Evolutionary conservation across 768 basidiomycete genomes (phyloP), one percentile per base, ranked within the genome.

Genomic region (Lactarius quietus): DNA sequence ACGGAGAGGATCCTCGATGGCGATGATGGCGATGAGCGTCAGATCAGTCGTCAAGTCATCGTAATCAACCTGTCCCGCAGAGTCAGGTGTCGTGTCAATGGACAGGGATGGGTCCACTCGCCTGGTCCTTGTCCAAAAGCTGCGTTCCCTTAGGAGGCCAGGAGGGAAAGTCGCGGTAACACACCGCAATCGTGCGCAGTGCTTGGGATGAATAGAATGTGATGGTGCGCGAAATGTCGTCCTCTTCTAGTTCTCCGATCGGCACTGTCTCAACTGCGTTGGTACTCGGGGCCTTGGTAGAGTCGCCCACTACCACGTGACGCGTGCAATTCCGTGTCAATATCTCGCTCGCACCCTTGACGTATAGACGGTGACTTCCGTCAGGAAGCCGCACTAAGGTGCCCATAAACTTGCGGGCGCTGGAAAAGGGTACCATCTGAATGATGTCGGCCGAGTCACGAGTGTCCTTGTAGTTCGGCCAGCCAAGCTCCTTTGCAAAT

Each of bases 131-230:
- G 2, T 78, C 80, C 29, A 81, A 72, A 15, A 72, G 66, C 1
- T 70, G 63, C 48, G 76, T 71, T 15, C 80, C 82, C 14, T 69
- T 62, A 6, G 95, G 95, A 15, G 96, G 95, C 95, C 95, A 98
- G 1, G 78, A 74, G 6, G 85, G 74, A 63, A 97, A 88, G 73
- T 99, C 96, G 56, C 87, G 84, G 73, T 98, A 98, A 75, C 95
- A 97, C 53, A 98, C 76, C 0, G 95, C 94, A 69, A 99, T 92
- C 1, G 97, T 98, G 58, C 96, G 86, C 10, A 98, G 86, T 17
- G 87, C 90, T 78, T 98, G 96, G 76, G 95, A 95, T 71, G 95
- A 95, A 74, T 99, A 98, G 77, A 96, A 96, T 70, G 96, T 95
- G 76, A 96, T 98, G 17, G 96, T 97, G 56, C 92, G 84, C 26